A percentile compares a stretch with the other conserved stretches of the same genome.
Conservation (phyloP, 768 basidiomycete genomes). For the Pleurotus djamor region DNA sequence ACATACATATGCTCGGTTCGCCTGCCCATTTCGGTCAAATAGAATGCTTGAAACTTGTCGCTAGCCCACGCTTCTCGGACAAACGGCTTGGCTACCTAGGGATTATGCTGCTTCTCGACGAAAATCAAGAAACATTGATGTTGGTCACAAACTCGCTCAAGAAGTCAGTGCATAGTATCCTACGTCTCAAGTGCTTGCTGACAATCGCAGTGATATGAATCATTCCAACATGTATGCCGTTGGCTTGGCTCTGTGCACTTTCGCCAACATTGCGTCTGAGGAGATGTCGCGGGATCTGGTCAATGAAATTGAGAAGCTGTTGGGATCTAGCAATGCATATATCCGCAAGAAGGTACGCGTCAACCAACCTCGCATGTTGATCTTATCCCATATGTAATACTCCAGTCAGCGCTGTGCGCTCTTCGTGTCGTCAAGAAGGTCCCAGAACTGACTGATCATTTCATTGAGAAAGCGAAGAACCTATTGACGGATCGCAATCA, state of each 20-base stretch:
- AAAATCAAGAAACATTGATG: constrained; percentile 96
- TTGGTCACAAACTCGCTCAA: constrained; percentile 98
- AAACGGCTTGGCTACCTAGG: constrained; percentile 96
- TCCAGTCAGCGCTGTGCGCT: constrained; percentile 91
- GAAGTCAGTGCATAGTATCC: constrained; percentile 58
- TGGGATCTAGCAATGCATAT: constrained; percentile 97
- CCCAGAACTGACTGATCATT: constrained; percentile 94
- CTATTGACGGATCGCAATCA: constrained; percentile 96
- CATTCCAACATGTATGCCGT: constrained; percentile 99
- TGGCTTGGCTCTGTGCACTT: constrained; percentile 94
- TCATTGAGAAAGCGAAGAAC: constrained; percentile 82
- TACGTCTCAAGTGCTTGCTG: neutral
- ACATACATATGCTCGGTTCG: constrained; percentile 99
- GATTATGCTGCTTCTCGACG: constrained; percentile 96
- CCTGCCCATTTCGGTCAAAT: constrained; percentile 99
- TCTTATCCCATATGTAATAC: constrained; percentile 4
- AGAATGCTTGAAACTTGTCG: constrained; percentile 92
- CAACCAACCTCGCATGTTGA: neutral
- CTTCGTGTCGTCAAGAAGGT: constrained; percentile 93
- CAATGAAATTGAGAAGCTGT: constrained; percentile 95
- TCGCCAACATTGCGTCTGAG: constrained; percentile 98
- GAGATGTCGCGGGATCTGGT: constrained; percentile 99
- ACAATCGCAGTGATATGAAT: constrained; percentile 85
- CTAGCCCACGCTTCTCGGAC: constrained; percentile 93
- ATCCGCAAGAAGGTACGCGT: constrained; percentile 91